phyloP scores from a whole-genome alignment of 768 basidiomycete genomes.

The Chalciporus piperatus region DNA sequence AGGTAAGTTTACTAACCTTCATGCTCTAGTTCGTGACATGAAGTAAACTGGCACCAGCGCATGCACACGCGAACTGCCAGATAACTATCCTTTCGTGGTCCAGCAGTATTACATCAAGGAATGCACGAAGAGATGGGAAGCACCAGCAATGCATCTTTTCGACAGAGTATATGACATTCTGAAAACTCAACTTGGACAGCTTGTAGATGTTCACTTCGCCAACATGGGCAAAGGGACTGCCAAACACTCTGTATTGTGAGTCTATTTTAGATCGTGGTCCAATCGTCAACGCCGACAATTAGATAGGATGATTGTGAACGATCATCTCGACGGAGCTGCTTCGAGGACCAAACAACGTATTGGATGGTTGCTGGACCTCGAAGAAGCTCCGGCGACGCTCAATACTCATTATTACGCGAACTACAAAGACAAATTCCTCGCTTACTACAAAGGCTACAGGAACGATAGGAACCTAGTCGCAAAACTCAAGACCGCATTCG shows the following conservation, averaged over 20 bases:
- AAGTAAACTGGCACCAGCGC: constrained; percentile 38
- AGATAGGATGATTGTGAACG: constrained; percentile 42
- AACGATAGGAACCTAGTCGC: not conserved
- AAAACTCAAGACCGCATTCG: not conserved
- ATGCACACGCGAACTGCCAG: constrained; percentile 64
- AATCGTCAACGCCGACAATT: no score
- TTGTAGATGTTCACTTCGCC: constrained; percentile 49
- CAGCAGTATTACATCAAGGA: constrained; percentile 46
- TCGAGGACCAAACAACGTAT: constrained; percentile 39
- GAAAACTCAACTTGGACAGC: constrained; percentile 32
- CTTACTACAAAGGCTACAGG: constrained; percentile 40
- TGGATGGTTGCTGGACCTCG: constrained; percentile 45
- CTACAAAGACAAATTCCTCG: constrained; percentile 46
- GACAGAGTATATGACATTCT: constrained; percentile 36
- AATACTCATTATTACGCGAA: constrained; percentile 48
- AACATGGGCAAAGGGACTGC: constrained; percentile 49
- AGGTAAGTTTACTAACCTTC: constrained; percentile 34
- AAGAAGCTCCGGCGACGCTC: constrained; percentile 44
- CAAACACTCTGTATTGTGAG: constrained; percentile 45
- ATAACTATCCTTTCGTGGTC: constrained; percentile 60
- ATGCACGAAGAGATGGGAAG: constrained; percentile 44
- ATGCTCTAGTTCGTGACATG: not conserved
- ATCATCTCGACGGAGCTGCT: constrained; percentile 44
- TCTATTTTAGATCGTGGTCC: not conserved
- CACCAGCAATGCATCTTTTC: constrained; percentile 45